phyloP scores from a whole-genome alignment of 768 basidiomycete species.

The Chalciporus chontae region DNA sequence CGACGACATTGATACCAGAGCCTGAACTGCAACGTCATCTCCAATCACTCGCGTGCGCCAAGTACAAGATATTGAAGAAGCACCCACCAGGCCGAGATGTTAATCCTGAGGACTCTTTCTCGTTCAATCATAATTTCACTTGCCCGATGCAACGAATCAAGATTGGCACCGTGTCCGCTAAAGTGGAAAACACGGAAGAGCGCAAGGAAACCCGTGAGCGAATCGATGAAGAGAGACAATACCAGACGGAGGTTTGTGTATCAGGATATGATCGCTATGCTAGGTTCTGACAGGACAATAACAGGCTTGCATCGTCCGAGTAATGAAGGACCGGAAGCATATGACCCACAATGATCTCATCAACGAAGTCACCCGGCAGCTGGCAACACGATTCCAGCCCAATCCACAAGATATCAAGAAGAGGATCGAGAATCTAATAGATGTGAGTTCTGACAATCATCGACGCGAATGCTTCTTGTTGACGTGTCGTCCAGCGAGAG shows the following conservation, averaged over 20 bases:
- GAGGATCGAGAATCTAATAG: constrained; percentile 88
- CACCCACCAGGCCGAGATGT: constrained; percentile 87
- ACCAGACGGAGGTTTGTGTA: constrained; percentile 80
- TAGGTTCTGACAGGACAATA: constrained; percentile 2
- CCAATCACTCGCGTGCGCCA: constrained; percentile 94
- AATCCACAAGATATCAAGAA: constrained; percentile 88
- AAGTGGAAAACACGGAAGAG: constrained; percentile 84
- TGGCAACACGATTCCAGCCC: constrained; percentile 82
- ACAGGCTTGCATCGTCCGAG: constrained; percentile 96
- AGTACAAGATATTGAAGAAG: constrained; percentile 89
- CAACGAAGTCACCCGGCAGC: constrained; percentile 85
- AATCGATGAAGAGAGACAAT: constrained; percentile 87
- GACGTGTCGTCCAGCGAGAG: constrained; percentile 59
- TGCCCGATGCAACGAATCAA: constrained; percentile 87
- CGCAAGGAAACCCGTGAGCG: constrained; percentile 85
- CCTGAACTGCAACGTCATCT: constrained; percentile 85
- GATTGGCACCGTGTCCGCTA: constrained; percentile 84
- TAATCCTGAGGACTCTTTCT: constrained; percentile 70
- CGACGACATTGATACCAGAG: constrained; percentile 70
- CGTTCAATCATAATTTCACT: constrained; percentile 83
- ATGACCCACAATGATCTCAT: constrained; percentile 87
- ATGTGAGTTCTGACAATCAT: constrained; percentile 48
- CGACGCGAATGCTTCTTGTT: background rate
- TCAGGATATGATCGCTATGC: background rate
- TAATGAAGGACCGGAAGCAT: constrained; percentile 94